Conservation (phyloP, 805 yeast genomes). For the Yamadazyma akitaensis region DNA sequence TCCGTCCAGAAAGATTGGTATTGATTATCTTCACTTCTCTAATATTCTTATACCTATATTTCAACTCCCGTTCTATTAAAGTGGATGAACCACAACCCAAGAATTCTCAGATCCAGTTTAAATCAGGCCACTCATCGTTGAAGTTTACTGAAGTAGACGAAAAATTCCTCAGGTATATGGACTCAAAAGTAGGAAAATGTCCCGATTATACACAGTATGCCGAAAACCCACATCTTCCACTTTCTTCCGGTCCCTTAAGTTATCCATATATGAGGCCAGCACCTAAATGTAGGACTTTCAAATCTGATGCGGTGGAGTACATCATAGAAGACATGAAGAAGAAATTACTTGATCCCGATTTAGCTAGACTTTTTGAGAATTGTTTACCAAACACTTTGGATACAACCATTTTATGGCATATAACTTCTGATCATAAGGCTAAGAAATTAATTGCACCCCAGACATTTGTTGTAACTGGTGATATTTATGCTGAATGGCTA, state of each 20-base stretch:
- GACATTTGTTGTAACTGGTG: constrained; percentile 86
- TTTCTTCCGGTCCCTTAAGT: constrained; percentile 49
- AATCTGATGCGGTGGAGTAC: constrained; percentile 57
- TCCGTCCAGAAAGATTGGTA: constrained; percentile 3
- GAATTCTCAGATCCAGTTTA: not conserved
- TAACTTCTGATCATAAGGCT: constrained; percentile 8
- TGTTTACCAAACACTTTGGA: constrained; percentile 85
- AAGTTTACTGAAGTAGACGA: not conserved
- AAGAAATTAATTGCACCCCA: constrained; percentile 31
- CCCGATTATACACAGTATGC: constrained; percentile 65
- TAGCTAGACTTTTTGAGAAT: constrained; percentile 75
- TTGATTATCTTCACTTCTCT: not conserved
- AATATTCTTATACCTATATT: not conserved
- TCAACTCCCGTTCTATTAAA: not conserved
- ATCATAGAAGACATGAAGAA: constrained; percentile 50
- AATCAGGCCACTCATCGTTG: not conserved
- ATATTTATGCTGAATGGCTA: constrained; percentile 91
- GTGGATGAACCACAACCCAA: not conserved
- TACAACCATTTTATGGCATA: constrained; percentile 79
- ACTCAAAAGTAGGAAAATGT: constrained; percentile 36
- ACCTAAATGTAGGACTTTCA: constrained; percentile 67
- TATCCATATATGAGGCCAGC: constrained; percentile 79
- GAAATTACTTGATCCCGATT: constrained; percentile 56
- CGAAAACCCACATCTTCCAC: constrained; percentile 51
- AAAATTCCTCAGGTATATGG: constrained; percentile 2